A percentile compares a stretch with the other conserved stretches of the same genome.
Conservation (phyloP, 768 basidiomycete genomes). For the Boletus fagicola region DNA sequence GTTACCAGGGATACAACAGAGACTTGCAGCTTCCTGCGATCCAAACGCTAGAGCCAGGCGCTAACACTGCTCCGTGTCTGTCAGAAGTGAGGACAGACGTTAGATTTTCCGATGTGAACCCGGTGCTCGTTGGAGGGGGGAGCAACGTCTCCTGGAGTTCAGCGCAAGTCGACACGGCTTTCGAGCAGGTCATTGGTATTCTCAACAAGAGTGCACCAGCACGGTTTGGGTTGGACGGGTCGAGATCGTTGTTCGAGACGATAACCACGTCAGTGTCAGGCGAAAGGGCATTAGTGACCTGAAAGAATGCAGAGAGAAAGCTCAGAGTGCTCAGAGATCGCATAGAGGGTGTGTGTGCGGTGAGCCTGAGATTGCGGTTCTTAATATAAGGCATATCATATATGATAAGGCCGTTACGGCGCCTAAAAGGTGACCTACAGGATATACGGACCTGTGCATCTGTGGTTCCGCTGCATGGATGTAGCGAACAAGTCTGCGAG, state of each 20-base stretch:
- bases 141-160: conserved; percentile 10
- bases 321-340: neutral
- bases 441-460: too few species aligned
- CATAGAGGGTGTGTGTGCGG: neutral
- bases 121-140: neutral
- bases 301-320: neutral
- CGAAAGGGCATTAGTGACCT: neutral
- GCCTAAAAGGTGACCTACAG: neutral
- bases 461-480: too few species aligned
- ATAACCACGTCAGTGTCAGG: conserved; percentile 6
- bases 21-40: conserved; percentile 5
- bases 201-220: conserved; percentile 9
- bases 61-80: conserved; percentile 6
- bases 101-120: conserved; percentile 4
- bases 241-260: conserved; percentile 15
- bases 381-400: neutral
- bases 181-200: neutral
- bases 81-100: conserved; percentile 5
- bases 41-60: conserved; percentile 1
- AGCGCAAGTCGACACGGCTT: neutral
- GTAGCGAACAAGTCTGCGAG: too few species aligned
- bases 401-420: too few species aligned
- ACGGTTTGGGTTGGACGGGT: conserved; percentile 7
- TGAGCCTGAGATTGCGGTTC: neutral
- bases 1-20: too few species aligned